phyloP scores from a whole-genome alignment of 78 protist species.

The Dictyostelium purpureum region DNA sequence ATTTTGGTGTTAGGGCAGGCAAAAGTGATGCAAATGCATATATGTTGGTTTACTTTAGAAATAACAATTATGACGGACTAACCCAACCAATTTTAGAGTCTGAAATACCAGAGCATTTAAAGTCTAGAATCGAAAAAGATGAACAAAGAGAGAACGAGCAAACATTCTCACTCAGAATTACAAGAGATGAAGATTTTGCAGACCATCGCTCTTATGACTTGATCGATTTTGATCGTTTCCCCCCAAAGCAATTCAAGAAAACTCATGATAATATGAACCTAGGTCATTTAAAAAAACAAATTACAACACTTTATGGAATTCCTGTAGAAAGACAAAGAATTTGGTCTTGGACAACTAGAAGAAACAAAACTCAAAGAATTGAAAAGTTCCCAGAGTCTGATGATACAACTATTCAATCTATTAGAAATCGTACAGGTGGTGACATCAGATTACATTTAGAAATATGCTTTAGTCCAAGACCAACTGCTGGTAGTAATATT shows the following conservation, averaged over 20 bases:
- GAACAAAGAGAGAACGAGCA: conserved; percentile 24
- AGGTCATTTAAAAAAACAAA: conserved; percentile 51
- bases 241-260: background rate
- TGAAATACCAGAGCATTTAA: conserved; percentile 60
- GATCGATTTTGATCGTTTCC: conserved; percentile 6
- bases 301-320: conserved; percentile 35
- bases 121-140: conserved; percentile 48
- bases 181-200: conserved; percentile 64
- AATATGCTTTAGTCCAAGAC: conserved; percentile 47
- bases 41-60: conserved; percentile 95
- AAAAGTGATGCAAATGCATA: conserved; percentile 21
- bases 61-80: conserved; percentile 24
- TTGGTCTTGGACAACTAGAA: conserved; percentile 51
- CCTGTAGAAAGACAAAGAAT: conserved; percentile 72
- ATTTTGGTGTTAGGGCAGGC: conserved; percentile 20
- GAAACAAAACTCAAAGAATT: conserved; percentile 48
- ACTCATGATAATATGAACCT: conserved; percentile 1
- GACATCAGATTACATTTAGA: conserved; percentile 56
- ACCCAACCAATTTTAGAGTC: conserved; percentile 29
- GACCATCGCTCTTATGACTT: conserved; percentile 32
- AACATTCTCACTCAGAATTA: background rate
- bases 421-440: background rate
- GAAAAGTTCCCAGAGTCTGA: conserved; percentile 47
- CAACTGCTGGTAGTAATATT: background rate
- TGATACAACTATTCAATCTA: conserved; percentile 16